Evolutionary conservation across 2,329 filamentous ascomycete species (phyloP).

Genomic region (Neospermospora avenae): DNA sequence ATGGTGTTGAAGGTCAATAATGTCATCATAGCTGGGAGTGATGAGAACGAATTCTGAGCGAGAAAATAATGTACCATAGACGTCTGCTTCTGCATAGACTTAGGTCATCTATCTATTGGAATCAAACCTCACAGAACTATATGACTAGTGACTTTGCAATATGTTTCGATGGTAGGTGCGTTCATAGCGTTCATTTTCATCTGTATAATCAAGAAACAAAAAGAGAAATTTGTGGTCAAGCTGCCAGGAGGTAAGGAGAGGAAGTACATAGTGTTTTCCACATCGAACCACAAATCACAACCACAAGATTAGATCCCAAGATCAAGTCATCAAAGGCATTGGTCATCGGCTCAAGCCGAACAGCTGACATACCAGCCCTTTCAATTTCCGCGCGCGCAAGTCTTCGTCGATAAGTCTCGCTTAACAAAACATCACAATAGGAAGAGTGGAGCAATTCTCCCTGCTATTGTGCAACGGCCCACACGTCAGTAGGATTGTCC

Average conservation of each 20-base stretch:
- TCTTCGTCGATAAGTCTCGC: neutral
- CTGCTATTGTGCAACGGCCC: neutral
- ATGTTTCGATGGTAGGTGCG: neutral
- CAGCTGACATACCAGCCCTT: neutral
- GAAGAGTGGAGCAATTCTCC: neutral
- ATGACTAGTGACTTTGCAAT: neutral
- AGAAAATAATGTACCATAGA: constrained; percentile 28
- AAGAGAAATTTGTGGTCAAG: too few species aligned
- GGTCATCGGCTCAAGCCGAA: too few species aligned
- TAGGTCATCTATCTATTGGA: constrained; percentile 16
- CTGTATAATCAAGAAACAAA: too few species aligned
- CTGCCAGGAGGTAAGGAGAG: too few species aligned
- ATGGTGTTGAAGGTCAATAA: constrained; percentile 99
- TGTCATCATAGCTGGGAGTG: constrained; percentile 85
- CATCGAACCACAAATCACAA: too few species aligned
- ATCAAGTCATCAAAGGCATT: too few species aligned
- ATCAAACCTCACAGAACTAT: constrained; percentile 6
- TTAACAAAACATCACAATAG: neutral
- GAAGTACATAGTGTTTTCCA: too few species aligned
- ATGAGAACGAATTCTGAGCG: constrained; percentile 77
- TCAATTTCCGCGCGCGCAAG: neutral
- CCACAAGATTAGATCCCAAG: too few species aligned
- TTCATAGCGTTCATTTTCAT: too few species aligned
- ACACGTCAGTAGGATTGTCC: neutral
- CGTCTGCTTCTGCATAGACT: constrained; percentile 23